Conservation (phyloP, 1,139 yeast species). For the Suhomyces atakaporum region DNA sequence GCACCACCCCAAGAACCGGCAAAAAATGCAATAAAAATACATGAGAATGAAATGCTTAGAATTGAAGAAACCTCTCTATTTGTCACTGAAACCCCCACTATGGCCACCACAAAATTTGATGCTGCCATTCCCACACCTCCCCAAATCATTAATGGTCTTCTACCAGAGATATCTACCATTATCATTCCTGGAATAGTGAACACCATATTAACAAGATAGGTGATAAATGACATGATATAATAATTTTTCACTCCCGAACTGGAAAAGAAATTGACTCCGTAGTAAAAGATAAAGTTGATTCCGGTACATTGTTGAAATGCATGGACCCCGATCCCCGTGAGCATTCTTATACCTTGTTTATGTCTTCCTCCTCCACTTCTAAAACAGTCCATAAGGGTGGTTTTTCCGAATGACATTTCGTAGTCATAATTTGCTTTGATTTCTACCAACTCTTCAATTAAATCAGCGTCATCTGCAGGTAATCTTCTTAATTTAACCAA, state of each 20-base stretch:
- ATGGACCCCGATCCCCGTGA: slow-evolving; percentile 70
- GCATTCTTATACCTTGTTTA: slow-evolving; percentile 62
- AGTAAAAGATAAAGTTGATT: slow-evolving; percentile 75
- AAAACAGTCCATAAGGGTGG: slow-evolving; percentile 62
- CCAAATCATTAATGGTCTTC: slow-evolving; percentile 57
- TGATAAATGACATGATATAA: slow-evolving; percentile 66
- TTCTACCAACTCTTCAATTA: slow-evolving; percentile 74
- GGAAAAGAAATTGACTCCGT: slow-evolving; percentile 73
- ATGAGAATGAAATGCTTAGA: slow-evolving; percentile 55
- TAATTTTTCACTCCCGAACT: slow-evolving; percentile 60
- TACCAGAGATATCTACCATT: slow-evolving; percentile 66
- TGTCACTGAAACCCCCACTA: slow-evolving; percentile 58
- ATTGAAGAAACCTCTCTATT: slow-evolving; percentile 38
- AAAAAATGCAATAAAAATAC: slow-evolving; percentile 70
- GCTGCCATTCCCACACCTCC: slow-evolving; percentile 70
- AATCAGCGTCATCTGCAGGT: slow-evolving; percentile 56
- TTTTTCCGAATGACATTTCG: slow-evolving; percentile 63
- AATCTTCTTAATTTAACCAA: slow-evolving; percentile 44
- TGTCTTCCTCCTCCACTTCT: slow-evolving; percentile 65
- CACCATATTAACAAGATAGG: slow-evolving; percentile 70
- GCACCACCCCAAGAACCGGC: slow-evolving; percentile 84
- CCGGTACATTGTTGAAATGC: slow-evolving; percentile 78
- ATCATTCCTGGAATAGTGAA: slow-evolving; percentile 73
- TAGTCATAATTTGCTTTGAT: slow-evolving; percentile 78
- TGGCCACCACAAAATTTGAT: slow-evolving; percentile 64